Evolutionary conservation across 805 yeast species (phyloP).

Genomic region (Candida saitoana): DNA sequence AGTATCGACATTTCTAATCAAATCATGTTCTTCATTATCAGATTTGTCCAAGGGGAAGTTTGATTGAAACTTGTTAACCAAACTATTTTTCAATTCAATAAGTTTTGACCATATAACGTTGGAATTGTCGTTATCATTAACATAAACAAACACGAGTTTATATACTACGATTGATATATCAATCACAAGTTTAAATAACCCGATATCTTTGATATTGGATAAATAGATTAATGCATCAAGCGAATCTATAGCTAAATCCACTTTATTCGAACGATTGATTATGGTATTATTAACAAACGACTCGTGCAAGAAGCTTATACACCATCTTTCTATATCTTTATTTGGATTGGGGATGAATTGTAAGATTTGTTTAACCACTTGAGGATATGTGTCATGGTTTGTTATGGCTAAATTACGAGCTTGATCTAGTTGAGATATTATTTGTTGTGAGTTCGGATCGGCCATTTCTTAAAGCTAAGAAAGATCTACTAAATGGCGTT

Average conservation of each 20-base stretch:
- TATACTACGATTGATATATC: conserved; percentile 40
- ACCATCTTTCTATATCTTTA: conserved; percentile 35
- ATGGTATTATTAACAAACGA: conserved; percentile 29
- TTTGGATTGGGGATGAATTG: conserved; percentile 34
- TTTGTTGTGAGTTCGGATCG: conserved; percentile 11
- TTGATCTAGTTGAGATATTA: conserved; percentile 31
- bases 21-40: conserved; percentile 47
- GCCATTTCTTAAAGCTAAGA: conserved; percentile 1
- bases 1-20: conserved; percentile 50
- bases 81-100: conserved; percentile 49
- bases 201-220: conserved; percentile 24
- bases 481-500: background rate
- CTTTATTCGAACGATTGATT: conserved; percentile 24
- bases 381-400: conserved; percentile 30
- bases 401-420: conserved; percentile 34
- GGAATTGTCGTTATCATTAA: conserved; percentile 46
- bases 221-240: conserved; percentile 28
- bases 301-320: conserved; percentile 35
- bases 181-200: conserved; percentile 27
- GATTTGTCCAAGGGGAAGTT: conserved; percentile 49
- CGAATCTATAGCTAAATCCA: conserved; percentile 40
- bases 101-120: conserved; percentile 53
- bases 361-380: conserved; percentile 41
- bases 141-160: conserved; percentile 41
- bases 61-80: conserved; percentile 60